Evolutionary conservation across 345 rosid genomes (phyloP).

Genomic region (Excoecaria cochinchinensis): DNA sequence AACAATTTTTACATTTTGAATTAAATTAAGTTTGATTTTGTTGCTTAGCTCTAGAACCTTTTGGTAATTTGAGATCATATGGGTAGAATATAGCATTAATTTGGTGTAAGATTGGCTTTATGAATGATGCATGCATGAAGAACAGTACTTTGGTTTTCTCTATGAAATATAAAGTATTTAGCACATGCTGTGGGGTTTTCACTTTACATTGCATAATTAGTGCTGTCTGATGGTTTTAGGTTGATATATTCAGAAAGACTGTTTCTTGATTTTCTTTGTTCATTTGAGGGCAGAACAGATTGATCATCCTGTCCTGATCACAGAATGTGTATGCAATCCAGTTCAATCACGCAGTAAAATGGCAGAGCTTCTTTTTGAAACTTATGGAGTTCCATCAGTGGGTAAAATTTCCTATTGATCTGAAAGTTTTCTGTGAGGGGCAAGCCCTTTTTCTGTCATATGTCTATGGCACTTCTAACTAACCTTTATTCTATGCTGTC

Average conservation of each 20-base stretch:
- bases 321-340: conserved; percentile 93
- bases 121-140: background rate
- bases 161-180: background rate
- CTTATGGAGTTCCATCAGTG: conserved; percentile 95
- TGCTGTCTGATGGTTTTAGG: background rate
- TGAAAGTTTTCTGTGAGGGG: background rate
- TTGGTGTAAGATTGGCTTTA: background rate
- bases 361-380: conserved; percentile 95
- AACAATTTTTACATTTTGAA: background rate
- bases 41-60: background rate
- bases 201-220: background rate
- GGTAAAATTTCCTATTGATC: conserved; percentile 43
- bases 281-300: conserved; percentile 73
- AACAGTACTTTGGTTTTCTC: background rate
- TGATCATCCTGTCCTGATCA: conserved; percentile 88
- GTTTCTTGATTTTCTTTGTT: conserved; percentile 33
- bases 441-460: background rate
- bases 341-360: conserved; percentile 92
- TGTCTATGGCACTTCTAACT: conserved; percentile 5
- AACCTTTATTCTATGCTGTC: conserved; percentile 12
- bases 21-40: background rate
- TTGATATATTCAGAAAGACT: conserved; percentile 17
- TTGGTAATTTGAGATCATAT: background rate
- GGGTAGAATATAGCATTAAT: background rate
- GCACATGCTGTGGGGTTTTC: background rate